phyloP scores from a whole-genome alignment of 2,329 filamentous ascomycete genomes.

The Sarocladiaceae sp. region DNA sequence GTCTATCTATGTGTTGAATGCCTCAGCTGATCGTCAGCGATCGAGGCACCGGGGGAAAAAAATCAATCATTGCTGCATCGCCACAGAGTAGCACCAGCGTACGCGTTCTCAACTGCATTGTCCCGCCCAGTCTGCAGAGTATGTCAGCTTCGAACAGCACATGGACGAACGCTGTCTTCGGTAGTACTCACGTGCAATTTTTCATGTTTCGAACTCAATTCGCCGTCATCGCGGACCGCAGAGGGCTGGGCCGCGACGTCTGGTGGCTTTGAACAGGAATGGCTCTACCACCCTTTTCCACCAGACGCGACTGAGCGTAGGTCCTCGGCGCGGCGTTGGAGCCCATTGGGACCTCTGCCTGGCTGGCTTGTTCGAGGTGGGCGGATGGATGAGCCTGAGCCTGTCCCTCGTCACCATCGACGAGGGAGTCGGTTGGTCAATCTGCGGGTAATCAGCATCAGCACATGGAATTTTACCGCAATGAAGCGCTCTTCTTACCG shows the following conservation, averaged over 20 bases:
- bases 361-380: conserved; percentile 26
- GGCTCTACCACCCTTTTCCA: conserved; percentile 40
- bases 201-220: conserved; percentile 40
- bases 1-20: not conserved
- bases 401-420: conserved; percentile 69
- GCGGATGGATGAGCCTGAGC: conserved; percentile 53
- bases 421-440: conserved; percentile 89
- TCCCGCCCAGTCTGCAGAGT: no score
- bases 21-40: not conserved
- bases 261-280: conserved; percentile 38
- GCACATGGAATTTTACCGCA: not conserved
- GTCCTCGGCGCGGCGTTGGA: conserved; percentile 38
- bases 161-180: no score
- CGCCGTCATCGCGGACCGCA: conserved; percentile 61
- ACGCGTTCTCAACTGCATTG: conserved; percentile 14
- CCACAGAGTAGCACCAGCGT: not conserved
- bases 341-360: conserved; percentile 30
- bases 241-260: conserved; percentile 58
- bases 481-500: conserved; percentile 30
- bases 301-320: conserved; percentile 39
- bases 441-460: conserved; percentile 38
- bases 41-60: not conserved
- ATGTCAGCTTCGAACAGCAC: no score
- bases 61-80: conserved; percentile 1
- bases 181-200: conserved; percentile 22